Base-by-base conservation (phyloP, 768 basidiomycete species). In the Psilocybe azurescens region DNA sequence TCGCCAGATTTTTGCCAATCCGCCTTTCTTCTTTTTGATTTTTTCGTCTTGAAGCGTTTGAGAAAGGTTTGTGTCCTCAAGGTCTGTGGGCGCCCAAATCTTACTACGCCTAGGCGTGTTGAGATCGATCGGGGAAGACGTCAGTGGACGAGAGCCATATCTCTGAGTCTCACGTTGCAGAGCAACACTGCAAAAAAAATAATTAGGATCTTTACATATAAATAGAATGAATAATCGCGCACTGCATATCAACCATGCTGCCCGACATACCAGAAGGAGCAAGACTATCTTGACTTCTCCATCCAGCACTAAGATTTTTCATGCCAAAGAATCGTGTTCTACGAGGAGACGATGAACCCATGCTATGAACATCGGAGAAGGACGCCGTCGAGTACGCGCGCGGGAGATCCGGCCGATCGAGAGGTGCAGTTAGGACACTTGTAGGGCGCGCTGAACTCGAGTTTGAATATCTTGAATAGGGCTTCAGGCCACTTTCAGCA, bases 231-330 rank as follows among this genome's bases (percentile, higher is more conserved):
- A 57, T 28, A 52, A 53, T 39, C 1, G 88, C 91, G 65, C 77
- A 94, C 93, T 95, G 93, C 93, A 95, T 94, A 73, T 94, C 91
- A 65, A 94, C 77, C 91, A 95, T 93, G 69, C 93, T 95, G 56
- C 93, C 93, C 3, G 90, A 89, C 71, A 90, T 83, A 7, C 89
- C 91, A 30, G 92, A 91, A n/a, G 85, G 83, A 1, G 91, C 89
- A 41, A 95, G 77, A 72, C 92, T 94, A 60, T 93, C 90, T 68
- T 89, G 90, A 70, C 91, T 94, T 66, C 85, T 80, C 87, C 89
- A 92, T 11, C 88, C 88, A 20, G 86, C 75, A 60, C 86, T 88
- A 49, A 90, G 78, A 66, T 90, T 90, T 73, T 81, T 87, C 71
- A 89, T 83, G 7, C 89, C 90, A 67, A 94, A 91, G 83, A 95